A percentile compares a stretch with the other conserved stretches of the same genome.
These are phyloP conservation scores for Colletotrichum gigasporum DNA, from an alignment of 2,329 filamentous ascomycete genomes.

Conservation along the genomic window DNA sequence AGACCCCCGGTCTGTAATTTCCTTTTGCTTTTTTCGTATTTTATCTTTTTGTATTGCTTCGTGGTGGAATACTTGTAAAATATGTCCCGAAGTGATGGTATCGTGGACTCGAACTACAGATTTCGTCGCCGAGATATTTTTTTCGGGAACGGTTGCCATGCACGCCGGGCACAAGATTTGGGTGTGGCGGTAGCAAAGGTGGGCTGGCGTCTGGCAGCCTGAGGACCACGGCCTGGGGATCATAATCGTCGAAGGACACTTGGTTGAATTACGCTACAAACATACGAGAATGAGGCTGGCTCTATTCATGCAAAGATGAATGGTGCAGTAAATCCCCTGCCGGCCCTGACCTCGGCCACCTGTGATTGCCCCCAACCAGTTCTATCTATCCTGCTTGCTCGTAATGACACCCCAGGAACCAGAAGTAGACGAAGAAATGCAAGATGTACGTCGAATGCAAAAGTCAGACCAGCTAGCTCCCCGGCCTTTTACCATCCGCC, in stretches of 20 bases:
- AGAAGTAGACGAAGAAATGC: background rate
- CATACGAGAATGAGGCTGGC: background rate
- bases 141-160: no score
- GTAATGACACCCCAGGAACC: background rate
- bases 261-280: background rate
- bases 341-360: background rate
- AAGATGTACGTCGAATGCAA: background rate
- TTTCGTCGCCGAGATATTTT: no score
- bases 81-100: no score
- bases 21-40: no score
- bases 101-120: no score
- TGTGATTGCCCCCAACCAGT: background rate
- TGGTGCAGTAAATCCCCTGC: background rate
- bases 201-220: no score
- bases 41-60: no score
- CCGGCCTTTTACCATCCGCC: background rate
- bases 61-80: no score
- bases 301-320: background rate
- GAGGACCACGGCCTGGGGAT: no score
- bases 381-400: constrained; percentile 6
- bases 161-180: no score
- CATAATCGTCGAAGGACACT: background rate
- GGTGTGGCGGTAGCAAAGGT: no score
- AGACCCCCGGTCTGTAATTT: no score
- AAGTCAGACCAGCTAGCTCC: background rate